These are phyloP conservation scores for Coniochaeta sp. DNA, from an alignment of 2,329 filamentous ascomycete species.

Conservation along the genomic window DNA sequence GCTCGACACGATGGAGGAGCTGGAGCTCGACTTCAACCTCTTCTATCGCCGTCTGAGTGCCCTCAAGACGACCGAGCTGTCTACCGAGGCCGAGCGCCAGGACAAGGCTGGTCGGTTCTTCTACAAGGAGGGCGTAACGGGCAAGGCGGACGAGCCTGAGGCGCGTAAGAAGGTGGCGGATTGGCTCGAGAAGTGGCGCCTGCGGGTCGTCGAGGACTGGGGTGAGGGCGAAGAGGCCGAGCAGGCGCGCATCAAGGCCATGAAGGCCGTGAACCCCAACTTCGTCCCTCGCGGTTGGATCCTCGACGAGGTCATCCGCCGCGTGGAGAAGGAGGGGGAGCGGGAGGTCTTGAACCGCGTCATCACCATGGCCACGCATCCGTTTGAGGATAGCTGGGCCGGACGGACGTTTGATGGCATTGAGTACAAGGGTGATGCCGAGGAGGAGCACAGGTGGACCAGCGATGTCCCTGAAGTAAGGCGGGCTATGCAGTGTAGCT, in stretches of 20 bases:
- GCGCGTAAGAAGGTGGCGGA: conserved; percentile 60
- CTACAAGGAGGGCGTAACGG: conserved; percentile 62
- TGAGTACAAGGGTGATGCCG: conserved; percentile 49
- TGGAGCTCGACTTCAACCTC: conserved; percentile 89
- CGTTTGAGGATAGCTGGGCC: conserved; percentile 75
- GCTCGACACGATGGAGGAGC: conserved; percentile 71
- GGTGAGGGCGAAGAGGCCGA: conserved; percentile 34
- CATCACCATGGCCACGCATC: conserved; percentile 76
- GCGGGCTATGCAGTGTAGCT: conserved; percentile 88
- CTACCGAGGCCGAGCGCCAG: conserved; percentile 55
- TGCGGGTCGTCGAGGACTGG: conserved; percentile 64
- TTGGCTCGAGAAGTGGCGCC: conserved; percentile 78
- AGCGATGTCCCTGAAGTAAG: conserved; percentile 74
- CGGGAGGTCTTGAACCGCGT: conserved; percentile 68
- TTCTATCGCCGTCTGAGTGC: conserved; percentile 77
- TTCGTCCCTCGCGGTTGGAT: conserved; percentile 90
- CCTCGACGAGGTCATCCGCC: conserved; percentile 83
- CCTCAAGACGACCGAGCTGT: conserved; percentile 55
- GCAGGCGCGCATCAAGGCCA: conserved; percentile 56
- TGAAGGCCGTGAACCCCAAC: conserved; percentile 87
- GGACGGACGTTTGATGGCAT: conserved; percentile 38
- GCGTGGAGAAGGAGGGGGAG: conserved; percentile 80
- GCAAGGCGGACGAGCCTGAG: conserved; percentile 50
- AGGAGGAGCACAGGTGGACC: conserved; percentile 76
- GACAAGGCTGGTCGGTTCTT: conserved; percentile 70